Evolutionary conservation across 2,329 filamentous ascomycete species (phyloP).

Genomic region (Colletotrichum tanaceti): DNA sequence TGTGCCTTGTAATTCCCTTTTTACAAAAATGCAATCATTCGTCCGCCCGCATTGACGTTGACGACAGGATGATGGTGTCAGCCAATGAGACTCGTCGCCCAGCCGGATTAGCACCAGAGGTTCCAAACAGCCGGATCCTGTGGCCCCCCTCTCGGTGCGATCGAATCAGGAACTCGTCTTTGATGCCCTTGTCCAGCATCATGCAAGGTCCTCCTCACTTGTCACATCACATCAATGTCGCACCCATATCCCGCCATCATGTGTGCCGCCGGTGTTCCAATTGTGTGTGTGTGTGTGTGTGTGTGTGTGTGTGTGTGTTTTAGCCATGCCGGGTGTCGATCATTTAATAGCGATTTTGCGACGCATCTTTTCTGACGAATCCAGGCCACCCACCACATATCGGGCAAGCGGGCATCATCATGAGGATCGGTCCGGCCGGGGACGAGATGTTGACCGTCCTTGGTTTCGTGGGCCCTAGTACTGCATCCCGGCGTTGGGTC

Average conservation of each 20-base stretch:
- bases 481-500: not conserved
- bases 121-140: conserved; percentile 11
- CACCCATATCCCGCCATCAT: not conserved
- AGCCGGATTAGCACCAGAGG: conserved; percentile 7
- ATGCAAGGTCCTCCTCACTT: conserved; percentile 37
- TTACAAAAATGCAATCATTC: not conserved
- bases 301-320: not conserved
- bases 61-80: conserved; percentile 3
- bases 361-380: not conserved
- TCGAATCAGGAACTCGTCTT: conserved; percentile 14
- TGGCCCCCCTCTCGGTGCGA: conserved; percentile 4
- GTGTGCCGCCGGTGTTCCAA: not conserved
- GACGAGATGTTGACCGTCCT: not conserved
- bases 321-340: not conserved
- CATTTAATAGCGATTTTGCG: not conserved
- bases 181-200: conserved; percentile 9
- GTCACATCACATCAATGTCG: conserved; percentile 21
- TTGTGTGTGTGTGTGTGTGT: too few species aligned
- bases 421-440: not conserved
- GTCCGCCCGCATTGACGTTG: conserved; percentile 4
- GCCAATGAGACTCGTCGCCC: conserved; percentile 33
- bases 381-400: too few species aligned
- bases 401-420: not conserved
- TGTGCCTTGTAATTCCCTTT: not conserved
- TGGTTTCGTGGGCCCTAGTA: not conserved